A percentile compares a stretch with the other conserved stretches of the same genome.
phyloP scores from a whole-genome alignment of 73 alveolate genomes.

The Symbiodinium pilosum region DNA sequence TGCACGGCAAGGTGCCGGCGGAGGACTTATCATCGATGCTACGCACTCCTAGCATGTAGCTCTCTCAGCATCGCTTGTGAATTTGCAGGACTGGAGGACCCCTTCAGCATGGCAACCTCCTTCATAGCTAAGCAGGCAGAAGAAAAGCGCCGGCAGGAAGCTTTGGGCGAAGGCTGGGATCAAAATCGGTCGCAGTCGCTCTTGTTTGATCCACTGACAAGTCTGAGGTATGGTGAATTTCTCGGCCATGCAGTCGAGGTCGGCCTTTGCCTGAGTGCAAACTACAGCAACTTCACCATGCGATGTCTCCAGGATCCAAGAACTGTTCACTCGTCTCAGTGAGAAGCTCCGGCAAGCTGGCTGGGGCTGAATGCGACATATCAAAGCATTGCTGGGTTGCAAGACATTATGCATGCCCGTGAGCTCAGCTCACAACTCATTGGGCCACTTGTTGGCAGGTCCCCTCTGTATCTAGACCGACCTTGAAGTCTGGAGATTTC shows the following conservation, averaged over 20 bases:
- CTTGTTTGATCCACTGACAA: too few relatives aligned
- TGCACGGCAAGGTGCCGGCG: conserved; percentile 79
- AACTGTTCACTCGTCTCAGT: conserved; percentile 41
- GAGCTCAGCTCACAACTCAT: too few relatives aligned
- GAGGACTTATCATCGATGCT: not conserved
- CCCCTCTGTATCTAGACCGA: too few relatives aligned
- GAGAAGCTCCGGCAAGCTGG: conserved; percentile 57
- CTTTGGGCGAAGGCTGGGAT: not conserved
- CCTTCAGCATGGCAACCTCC: conserved; percentile 68
- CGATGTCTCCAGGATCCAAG: conserved; percentile 46
- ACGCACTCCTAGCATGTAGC: not conserved
- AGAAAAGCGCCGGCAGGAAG: conserved; percentile 43
- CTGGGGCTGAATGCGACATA: conserved; percentile 54
- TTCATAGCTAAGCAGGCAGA: conserved; percentile 46
- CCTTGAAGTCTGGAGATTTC: not conserved
- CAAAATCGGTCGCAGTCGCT: too few relatives aligned
- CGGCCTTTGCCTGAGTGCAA: too few relatives aligned
- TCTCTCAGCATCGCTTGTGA: too few relatives aligned
- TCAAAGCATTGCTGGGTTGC: too few relatives aligned
- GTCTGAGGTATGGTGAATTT: not conserved
- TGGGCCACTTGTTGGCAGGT: too few relatives aligned
- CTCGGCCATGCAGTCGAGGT: not conserved
- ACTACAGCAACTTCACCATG: too few relatives aligned
- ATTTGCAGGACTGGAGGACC: conserved; percentile 32
- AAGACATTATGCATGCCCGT: too few relatives aligned